Conservation (phyloP, 257 asterid genomes). For the Hygrophila difformis region DNA sequence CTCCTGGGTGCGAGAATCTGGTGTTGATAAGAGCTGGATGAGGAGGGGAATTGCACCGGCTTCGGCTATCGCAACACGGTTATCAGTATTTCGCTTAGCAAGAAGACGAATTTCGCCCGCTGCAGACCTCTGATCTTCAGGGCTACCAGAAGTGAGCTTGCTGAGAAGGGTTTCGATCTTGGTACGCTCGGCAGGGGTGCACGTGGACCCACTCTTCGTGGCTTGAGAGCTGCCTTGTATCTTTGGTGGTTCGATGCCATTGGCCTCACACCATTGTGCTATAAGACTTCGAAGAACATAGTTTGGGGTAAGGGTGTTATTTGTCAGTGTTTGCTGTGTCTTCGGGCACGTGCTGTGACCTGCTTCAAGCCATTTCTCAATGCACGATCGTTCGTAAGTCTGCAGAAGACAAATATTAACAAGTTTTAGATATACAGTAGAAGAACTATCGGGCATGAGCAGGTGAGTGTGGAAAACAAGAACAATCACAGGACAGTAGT, state of each 20-base stretch:
- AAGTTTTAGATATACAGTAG: conserved; percentile 1
- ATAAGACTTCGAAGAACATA: conserved; percentile 93
- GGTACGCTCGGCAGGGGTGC: conserved; percentile 59
- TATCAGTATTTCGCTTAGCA: conserved; percentile 89
- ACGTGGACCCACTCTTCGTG: conserved; percentile 26
- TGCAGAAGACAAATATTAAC: conserved; percentile 32
- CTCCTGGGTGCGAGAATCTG: conserved; percentile 89
- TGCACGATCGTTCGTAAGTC: conserved; percentile 63
- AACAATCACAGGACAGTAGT: conserved; percentile 14
- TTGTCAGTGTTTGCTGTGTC: conserved; percentile 78
- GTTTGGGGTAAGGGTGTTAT: conserved; percentile 73
- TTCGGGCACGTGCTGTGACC: conserved; percentile 91
- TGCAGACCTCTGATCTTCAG: conserved; percentile 80
- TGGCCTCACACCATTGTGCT: conserved; percentile 92
- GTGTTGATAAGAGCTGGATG: conserved; percentile 59
- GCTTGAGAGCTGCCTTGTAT: conserved; percentile 28
- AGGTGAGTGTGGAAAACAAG: conserved; percentile 6
- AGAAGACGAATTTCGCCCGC: conserved; percentile 95
- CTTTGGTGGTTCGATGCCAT: conserved; percentile 84
- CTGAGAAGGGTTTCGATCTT: conserved; percentile 57
- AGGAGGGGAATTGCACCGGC: conserved; percentile 93
- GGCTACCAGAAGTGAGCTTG: conserved; percentile 67
- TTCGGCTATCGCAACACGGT: conserved; percentile 93
- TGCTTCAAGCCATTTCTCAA: conserved; percentile 89
- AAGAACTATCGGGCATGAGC: neutral